Evolutionary conservation across 1,284 basidiomycete species (phyloP).

Genomic region (Chalciporus sp.): DNA sequence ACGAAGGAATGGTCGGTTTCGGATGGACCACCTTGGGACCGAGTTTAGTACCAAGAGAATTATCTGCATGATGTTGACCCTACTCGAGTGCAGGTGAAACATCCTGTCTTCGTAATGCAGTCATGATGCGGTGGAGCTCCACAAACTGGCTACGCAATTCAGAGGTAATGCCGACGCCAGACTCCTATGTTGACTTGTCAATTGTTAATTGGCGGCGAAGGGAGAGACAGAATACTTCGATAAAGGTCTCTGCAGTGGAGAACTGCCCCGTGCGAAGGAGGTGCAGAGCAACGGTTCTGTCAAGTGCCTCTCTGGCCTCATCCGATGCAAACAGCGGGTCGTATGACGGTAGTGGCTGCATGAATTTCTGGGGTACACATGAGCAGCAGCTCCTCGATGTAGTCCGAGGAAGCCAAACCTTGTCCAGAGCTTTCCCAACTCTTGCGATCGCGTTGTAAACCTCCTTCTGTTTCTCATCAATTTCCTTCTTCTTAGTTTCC

Average conservation of each 20-base stretch:
- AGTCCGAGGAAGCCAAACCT: slow-evolving; percentile 51
- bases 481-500: slow-evolving; percentile 76
- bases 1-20: slow-evolving; percentile 66
- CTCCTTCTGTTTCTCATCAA: slow-evolving; percentile 88
- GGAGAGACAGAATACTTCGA: slow-evolving; percentile 50
- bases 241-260: slow-evolving; percentile 70
- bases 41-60: slow-evolving; percentile 8
- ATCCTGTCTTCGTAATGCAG: slow-evolving; percentile 66
- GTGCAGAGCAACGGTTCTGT: slow-evolving; percentile 74
- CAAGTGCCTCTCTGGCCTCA: slow-evolving; percentile 63
- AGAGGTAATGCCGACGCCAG: slow-evolving; percentile 58
- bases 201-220: background rate
- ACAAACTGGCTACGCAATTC: slow-evolving; percentile 64
- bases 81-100: slow-evolving; percentile 76
- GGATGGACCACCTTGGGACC: slow-evolving; percentile 69
- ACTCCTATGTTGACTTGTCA: slow-evolving; percentile 56
- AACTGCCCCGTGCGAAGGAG: slow-evolving; percentile 82
- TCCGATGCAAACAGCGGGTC: slow-evolving; percentile 68
- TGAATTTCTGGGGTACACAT: slow-evolving; percentile 60
- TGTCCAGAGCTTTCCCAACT: slow-evolving; percentile 86
- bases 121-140: slow-evolving; percentile 75
- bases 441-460: slow-evolving; percentile 76
- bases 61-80: slow-evolving; percentile 27
- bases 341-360: slow-evolving; percentile 65
- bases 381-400: slow-evolving; percentile 2